Evolutionary conservation across 2,329 filamentous ascomycete species (phyloP), one percentile per base, ranked within the genome.

Genomic region (Pseudopyrenochaeta lycopersici): DNA sequence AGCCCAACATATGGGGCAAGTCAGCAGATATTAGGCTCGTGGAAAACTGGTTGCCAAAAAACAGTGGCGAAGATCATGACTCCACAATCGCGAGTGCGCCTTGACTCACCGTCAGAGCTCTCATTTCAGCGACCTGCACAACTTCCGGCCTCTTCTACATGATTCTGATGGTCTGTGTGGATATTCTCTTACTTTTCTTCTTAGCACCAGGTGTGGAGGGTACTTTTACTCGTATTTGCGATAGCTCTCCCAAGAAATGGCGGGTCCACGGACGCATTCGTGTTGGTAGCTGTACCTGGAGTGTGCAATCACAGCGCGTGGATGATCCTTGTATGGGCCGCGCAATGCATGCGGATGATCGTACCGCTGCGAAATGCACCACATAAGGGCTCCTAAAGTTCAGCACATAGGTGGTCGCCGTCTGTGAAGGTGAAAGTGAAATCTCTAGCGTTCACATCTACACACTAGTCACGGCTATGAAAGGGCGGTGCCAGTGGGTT

Each of bases 11-110:
- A 32, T 21, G 31, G 30, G 12, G 15, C 2, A 23, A 18, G 30
- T 35, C 35, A 39, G 32, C 35, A 45, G 36, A 15, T 46, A 46
- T 30, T 46, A 31, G 23, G 35, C 32, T 20, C 32, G 43, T 42
- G 43, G 50, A 46, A 32, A 35, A 17, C 15, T 35, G 29, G 36
- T 31, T 27, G 50, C 17, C 40, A 27, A n/a, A 33, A 29, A 17
- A 36, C 33, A 31, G 49, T 48, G 50, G 54, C 44, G 36, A 56
- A 38, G 40, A 49, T 46, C 42, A 41, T 38, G 23, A 44, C 29
- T 36, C 42, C 35, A 15, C 12, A 1, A 20, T 14, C 33, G 40
- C 42, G n/a, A 32, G 38, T 27, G n/a, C 31, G 43, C 30, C 46
- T 46, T 30, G 11, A 41, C 20, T 41, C 39, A 14, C 20, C 7